Evolutionary conservation across 257 asterid species (phyloP), one percentile per base, ranked within the genome.

Genomic region (Solanum clarkiae): DNA sequence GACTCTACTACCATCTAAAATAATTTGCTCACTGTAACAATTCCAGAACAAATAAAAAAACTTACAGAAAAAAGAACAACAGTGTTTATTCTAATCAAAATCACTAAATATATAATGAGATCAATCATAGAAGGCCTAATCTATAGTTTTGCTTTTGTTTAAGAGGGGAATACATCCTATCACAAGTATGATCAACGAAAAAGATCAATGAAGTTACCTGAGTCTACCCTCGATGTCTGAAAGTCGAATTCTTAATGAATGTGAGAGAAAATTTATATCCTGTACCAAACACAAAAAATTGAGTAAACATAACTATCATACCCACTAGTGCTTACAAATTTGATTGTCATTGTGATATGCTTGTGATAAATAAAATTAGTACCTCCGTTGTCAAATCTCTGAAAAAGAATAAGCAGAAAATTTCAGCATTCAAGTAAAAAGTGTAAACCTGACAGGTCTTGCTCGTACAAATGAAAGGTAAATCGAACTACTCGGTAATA

Each of bases 311-410:
- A 47, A 82, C 59, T 62, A 29, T 10, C 79, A 82, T 44, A 22
- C 8, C 47, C 16, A 4, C 18, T 22, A 16, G 57, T 82, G 54
- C 24, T 47, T 20, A 57, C 59, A 82, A 82, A 82, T 62, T 59
- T 45, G 56, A 32, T 82, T 6, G 26, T 82, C 82, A 26, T 44
- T 26, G 26, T 29, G 45, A 62, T 82, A 62, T 59, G 53, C 14
- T 62, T 82, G 56, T 44, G 85, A 45, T 62, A 62, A 62, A 42
- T 45, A 82, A 51, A 82, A 40, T 62, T 47, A 47, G 24, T 45
- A 82, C 85, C 85, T 62, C 85, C 42, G 7, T 29, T 62, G 79
- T 42, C 71, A 82, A 66, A 82, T 82, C 85, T 79, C 85, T 82
- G 85, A 45, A 82, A 59, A 82, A 29, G 44, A 62, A 59, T 15